Base-by-base conservation (phyloP, 352 stramenopile species). In the Thraustotheca clavata region DNA sequence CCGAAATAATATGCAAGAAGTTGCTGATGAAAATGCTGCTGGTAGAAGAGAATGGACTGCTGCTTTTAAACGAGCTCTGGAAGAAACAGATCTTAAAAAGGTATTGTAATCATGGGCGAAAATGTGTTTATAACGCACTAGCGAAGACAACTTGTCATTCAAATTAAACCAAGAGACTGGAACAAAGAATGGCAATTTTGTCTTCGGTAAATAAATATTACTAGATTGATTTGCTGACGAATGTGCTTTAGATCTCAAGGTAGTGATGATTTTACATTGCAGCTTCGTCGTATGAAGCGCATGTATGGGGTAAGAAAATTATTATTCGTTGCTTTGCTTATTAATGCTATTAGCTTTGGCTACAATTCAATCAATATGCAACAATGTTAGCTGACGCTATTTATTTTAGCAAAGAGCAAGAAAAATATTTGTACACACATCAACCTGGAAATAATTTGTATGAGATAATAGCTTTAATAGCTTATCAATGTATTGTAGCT, bases 181-280 rank as follows among this genome's bases (percentile, higher is more conserved):
- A 75, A 85, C 48, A 86, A 72, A 26, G 84, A 93, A 62, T 93
- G 84, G 84, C 79, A 79, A 24, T 88, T 86, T 38, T 91, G 82
- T 62, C 55, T 88, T 40, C 57, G 57, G 22, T 52, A 52, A 18
- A 16, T 43, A 43, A 16, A 20, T 16, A 18, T 43, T 43, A 20
- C 38, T 16, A 16, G 20, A 43, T 16, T 50, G 14, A n/a, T n/a
- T n/a, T n/a, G n/a, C n/a, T n/a, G n/a, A n/a, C 38, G 20, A 18
- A 20, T 43, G 16, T 16, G 38, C 38, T 20, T 20, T 52, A 52
- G 43, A 24, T 65, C 57, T 9, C 57, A 52, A 22, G 18, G 24
- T 7, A 43, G 57, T 32, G 57, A 65, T 26, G 57, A 43, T 32
- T 54, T 65, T 32, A 38, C 36, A 14, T 24, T 54, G 57, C 57